phyloP scores from a whole-genome alignment of 2,329 filamentous ascomycete species.

The Penicillium thymicola region DNA sequence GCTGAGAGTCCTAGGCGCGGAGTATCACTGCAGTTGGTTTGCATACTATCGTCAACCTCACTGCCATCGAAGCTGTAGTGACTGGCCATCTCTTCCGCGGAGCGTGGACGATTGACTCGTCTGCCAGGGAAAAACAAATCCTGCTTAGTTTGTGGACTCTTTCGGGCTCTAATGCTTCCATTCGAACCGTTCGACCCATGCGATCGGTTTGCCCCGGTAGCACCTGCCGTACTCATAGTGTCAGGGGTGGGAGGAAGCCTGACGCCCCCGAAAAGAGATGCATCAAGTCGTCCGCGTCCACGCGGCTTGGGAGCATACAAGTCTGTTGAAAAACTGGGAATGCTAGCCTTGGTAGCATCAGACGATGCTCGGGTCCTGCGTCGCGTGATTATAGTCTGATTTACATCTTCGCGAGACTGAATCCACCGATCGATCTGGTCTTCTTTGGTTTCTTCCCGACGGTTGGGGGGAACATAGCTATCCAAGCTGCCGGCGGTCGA shows the following conservation, averaged over 20 bases:
- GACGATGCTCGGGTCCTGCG: constrained; percentile 17
- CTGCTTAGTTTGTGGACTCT: constrained; percentile 16
- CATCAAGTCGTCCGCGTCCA: constrained; percentile 30
- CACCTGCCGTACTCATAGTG: constrained; percentile 43
- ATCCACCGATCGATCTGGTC: constrained; percentile 36
- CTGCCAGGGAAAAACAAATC: constrained; percentile 24
- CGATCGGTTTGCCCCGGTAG: constrained; percentile 19
- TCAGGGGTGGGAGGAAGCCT: constrained; percentile 43
- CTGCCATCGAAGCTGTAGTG: constrained; percentile 32
- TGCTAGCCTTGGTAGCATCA: constrained; percentile 21
- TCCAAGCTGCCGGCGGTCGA: constrained; percentile 15
- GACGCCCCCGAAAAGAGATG: constrained; percentile 32
- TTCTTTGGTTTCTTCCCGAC: constrained; percentile 19
- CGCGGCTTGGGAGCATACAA: constrained; percentile 25
- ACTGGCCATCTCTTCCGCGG: constrained; percentile 33
- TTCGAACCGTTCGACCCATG: constrained; percentile 31
- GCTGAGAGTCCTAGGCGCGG: constrained; percentile 24
- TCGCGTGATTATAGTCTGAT: constrained; percentile 17
- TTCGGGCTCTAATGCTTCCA: constrained; percentile 33
- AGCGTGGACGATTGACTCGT: constrained; percentile 31
- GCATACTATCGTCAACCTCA: constrained; percentile 29
- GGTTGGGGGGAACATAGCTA: constrained; percentile 13
- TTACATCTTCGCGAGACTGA: constrained; percentile 20
- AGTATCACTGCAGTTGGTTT: constrained; percentile 33
- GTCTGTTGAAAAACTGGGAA: constrained; percentile 23